Percentiles rank a stretch among this genome's conserved stretches.
Conservation (phyloP, 2,329 filamentous ascomycete species). For the Paecilomyces sp. region DNA sequence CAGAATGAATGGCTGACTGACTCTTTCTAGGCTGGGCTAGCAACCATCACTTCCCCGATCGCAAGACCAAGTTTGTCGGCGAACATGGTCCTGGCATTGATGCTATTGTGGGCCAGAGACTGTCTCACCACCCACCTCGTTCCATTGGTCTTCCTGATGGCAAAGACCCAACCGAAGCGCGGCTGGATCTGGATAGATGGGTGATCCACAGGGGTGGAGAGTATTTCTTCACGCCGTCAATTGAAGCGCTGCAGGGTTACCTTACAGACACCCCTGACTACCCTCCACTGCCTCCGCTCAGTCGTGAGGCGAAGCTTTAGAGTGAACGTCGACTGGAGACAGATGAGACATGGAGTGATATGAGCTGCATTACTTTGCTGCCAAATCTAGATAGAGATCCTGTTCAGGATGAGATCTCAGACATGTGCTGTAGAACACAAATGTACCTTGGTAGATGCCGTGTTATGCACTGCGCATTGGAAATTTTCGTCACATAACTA, state of each 20-base stretch:
- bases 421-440: no score
- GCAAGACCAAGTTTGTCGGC: conserved; percentile 6
- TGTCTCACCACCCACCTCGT: neutral
- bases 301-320: neutral
- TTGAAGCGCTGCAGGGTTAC: conserved; percentile 17
- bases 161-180: conserved; percentile 6
- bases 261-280: neutral
- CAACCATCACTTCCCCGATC: conserved; percentile 11
- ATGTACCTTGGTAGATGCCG: no score
- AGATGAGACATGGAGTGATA: no score
- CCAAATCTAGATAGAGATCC: no score
- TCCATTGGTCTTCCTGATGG: conserved; percentile 8
- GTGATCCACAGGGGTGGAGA: conserved; percentile 38
- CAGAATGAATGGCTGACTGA: neutral
- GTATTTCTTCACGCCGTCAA: conserved; percentile 42
- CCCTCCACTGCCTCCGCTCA: neutral
- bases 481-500: no score
- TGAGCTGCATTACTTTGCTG: no score
- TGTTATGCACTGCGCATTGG: no score
- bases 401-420: no score
- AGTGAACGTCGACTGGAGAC: no score
- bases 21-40: conserved; percentile 14
- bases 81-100: conserved; percentile 12
- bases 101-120: conserved; percentile 12
- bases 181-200: conserved; percentile 25